Evolutionary conservation across 176 grass and related monocot genomes (phyloP), one percentile per base, ranked within the genome.

Genomic region (Bonia amplexicaulis): DNA sequence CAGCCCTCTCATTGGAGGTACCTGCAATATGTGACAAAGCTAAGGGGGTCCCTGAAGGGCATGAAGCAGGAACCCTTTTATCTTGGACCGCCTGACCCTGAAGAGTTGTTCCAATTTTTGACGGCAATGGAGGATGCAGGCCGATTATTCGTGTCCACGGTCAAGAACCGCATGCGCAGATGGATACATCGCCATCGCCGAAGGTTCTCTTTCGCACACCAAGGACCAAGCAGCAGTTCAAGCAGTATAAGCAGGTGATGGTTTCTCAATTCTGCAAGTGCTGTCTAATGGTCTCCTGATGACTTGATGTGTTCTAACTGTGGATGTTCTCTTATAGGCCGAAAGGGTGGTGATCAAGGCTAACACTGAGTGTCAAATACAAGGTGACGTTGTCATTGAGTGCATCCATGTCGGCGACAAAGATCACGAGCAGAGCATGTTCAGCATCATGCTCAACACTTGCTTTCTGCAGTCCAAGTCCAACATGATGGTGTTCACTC

Each of bases 391-490:
- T 42, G 78, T 90, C 1, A 49, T 93, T 9, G 91, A 93, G 49
- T 86, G 85, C 76, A 5, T 86, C 16, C 91, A 93, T 69, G 11
- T 90, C 5, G 59, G 47, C 6, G 33, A 83, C 0, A 35, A 76
- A 47, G 83, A 45, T 7, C 26, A 23, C 4, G 85, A 80, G 66
- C 73, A 85, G 23, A 71, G 73, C 35, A 86, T 90, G 91, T 90
- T 90, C 71, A 88, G 91, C 48, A 23, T 90, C 73, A 93, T 93
- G 91, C 80, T 93, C 66, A 90, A 90, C 78, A 93, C 88, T 27
- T 79, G 81, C 44, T 93, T 93, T 86, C 39, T 90, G 44, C 58
- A 72, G 67, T 93, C 88, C 57, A 90, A 72, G 67, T 93, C 88
- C 48, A 90, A 90, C 67, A 83, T 90, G 77, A 17, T 80, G 25